Percentiles rank a stretch among this genome's conserved stretches.
phyloP scores from a whole-genome alignment of 2,329 filamentous ascomycete genomes.

The Ophiostoma tasmaniense region DNA sequence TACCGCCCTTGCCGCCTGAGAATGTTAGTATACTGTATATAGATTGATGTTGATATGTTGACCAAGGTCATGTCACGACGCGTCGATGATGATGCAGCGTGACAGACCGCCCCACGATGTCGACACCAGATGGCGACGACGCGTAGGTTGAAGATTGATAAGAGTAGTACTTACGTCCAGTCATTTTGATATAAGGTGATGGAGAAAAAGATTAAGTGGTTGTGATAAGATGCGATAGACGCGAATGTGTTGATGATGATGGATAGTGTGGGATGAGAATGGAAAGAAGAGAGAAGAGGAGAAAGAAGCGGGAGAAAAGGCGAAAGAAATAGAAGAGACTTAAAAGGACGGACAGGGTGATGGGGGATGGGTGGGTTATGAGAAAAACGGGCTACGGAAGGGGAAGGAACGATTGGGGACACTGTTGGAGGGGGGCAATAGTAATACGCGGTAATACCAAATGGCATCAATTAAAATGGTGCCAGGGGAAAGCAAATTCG shows the following conservation, averaged over 20 bases:
- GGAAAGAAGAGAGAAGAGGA: conserved; percentile 3
- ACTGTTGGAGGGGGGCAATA: background rate
- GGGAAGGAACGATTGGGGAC: background rate
- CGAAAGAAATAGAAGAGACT: conserved; percentile 14
- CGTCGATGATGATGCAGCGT: background rate
- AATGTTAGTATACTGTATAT: conserved; percentile 14
- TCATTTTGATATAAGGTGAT: conserved; percentile 48
- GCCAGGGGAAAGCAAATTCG: background rate
- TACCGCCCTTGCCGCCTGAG: conserved; percentile 90
- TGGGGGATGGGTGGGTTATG: conserved; percentile 7
- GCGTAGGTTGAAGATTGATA: background rate
- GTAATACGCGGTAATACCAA: background rate
- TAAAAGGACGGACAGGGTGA: conserved; percentile 2
- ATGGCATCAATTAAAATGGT: background rate
- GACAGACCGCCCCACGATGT: background rate
- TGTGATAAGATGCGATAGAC: conserved; percentile 24
- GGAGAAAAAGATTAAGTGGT: conserved; percentile 23
- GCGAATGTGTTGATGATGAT: conserved; percentile 22
- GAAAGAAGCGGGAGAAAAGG: conserved; percentile 2
- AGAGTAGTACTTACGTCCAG: conserved; percentile 55
- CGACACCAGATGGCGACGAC: background rate
- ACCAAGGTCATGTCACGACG: background rate
- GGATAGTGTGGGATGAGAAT: conserved; percentile 23
- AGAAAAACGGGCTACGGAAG: conserved; percentile 7
- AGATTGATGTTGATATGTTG: background rate